Conservation (phyloP, 2,329 filamentous ascomycete genomes). For the Exophiala dermatitidis region DNA sequence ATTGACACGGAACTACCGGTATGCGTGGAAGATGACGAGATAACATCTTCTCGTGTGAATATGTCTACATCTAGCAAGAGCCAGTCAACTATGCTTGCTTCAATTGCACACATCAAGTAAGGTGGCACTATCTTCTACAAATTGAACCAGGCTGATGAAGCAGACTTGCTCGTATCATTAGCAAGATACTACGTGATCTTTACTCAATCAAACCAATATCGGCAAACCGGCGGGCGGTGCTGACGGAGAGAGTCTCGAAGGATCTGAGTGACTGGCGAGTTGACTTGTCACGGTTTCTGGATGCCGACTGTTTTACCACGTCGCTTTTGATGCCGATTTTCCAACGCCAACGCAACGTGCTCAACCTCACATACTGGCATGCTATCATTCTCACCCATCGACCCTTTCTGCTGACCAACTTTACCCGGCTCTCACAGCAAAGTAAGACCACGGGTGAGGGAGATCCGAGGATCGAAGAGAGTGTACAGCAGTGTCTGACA, state of each 20-base stretch:
- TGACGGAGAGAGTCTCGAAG: conserved; percentile 30
- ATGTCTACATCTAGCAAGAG: conserved; percentile 27
- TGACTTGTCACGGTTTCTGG: conserved; percentile 35
- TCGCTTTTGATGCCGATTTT: conserved; percentile 35
- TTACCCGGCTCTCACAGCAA: conserved; percentile 24
- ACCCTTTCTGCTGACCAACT: conserved; percentile 34
- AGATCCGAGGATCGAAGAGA: conserved; percentile 25
- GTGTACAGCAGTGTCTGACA: conserved; percentile 33
- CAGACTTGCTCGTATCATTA: conserved; percentile 39
- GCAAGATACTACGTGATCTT: conserved; percentile 40
- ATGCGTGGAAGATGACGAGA: conserved; percentile 25
- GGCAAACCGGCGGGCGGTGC: conserved; percentile 7
- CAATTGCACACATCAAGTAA: conserved; percentile 39
- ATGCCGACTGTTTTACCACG: conserved; percentile 34
- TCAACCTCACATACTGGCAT: conserved; percentile 41
- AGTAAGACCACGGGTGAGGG: conserved; percentile 11
- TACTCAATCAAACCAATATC: conserved; percentile 29
- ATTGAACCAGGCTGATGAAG: neutral
- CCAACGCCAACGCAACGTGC: conserved; percentile 38
- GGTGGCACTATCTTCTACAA: neutral
- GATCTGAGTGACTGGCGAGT: conserved; percentile 34
- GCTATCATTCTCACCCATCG: conserved; percentile 38
- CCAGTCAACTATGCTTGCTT: conserved; percentile 41
- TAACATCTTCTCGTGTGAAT: conserved; percentile 17
- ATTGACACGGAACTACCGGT: conserved; percentile 23